These are phyloP conservation scores for Fusarium beomiforme DNA, from an alignment of 2,329 filamentous ascomycete species.

Conservation along the genomic window DNA sequence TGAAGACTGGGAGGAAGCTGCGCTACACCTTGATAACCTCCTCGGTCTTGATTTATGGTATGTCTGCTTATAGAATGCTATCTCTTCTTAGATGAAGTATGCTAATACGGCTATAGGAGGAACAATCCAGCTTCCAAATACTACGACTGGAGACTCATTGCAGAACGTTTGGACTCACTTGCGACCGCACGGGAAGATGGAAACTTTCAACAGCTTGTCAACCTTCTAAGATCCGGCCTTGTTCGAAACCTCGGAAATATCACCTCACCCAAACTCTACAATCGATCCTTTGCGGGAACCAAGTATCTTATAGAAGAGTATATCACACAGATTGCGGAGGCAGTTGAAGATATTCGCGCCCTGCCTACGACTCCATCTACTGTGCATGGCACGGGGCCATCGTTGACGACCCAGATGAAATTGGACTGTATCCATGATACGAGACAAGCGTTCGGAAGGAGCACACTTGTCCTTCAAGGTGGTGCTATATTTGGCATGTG, in stretches of 20 bases:
- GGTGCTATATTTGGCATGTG: slow-evolving; percentile 92
- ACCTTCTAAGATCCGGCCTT: slow-evolving; percentile 80
- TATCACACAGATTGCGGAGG: slow-evolving; percentile 82
- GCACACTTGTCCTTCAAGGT: slow-evolving; percentile 86
- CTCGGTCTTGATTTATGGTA: slow-evolving; percentile 85
- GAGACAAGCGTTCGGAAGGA: slow-evolving; percentile 86
- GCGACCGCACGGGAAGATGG: slow-evolving; percentile 74
- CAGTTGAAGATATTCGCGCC: slow-evolving; percentile 78
- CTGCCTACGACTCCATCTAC: slow-evolving; percentile 66
- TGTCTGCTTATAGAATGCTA: slow-evolving; percentile 14
- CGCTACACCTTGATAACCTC: slow-evolving; percentile 82
- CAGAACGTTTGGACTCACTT: slow-evolving; percentile 77
- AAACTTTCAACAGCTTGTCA: slow-evolving; percentile 79
- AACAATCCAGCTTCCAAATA: slow-evolving; percentile 81
- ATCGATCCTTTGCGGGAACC: slow-evolving; percentile 85
- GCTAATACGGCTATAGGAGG: slow-evolving; percentile 64
- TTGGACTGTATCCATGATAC: slow-evolving; percentile 88
- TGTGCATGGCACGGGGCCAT: slow-evolving; percentile 48
- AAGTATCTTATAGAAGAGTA: slow-evolving; percentile 94
- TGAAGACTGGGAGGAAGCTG: slow-evolving; percentile 89
- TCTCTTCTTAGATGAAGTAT: neutral
- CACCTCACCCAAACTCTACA: slow-evolving; percentile 82
- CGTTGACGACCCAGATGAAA: slow-evolving; percentile 78
- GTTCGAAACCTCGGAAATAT: slow-evolving; percentile 94
- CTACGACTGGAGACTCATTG: slow-evolving; percentile 89